Conservation (phyloP, 352 stramenopile species). For the Pilasporangium apinafurcum region DNA sequence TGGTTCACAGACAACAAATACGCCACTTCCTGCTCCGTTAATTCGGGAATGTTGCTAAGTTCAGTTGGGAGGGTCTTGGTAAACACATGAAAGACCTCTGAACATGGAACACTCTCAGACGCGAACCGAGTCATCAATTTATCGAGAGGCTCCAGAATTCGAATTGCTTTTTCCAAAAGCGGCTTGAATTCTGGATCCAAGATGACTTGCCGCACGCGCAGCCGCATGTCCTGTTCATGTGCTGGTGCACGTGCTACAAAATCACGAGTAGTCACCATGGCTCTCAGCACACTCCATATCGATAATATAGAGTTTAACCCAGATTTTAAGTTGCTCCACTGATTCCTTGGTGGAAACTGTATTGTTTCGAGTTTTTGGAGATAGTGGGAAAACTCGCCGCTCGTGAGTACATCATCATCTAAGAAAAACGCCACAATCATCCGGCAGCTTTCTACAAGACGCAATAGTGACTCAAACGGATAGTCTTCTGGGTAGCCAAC, state of each 20-base stretch:
- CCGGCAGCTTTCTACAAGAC: conserved; percentile 11
- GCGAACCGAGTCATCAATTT: conserved; percentile 3
- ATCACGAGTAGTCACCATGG: background rate
- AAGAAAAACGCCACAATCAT: conserved; percentile 10
- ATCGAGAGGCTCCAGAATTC: conserved; percentile 13
- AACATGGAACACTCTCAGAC: conserved; percentile 9
- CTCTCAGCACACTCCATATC: conserved; percentile 1
- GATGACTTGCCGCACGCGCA: background rate
- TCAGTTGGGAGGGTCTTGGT: conserved; percentile 14
- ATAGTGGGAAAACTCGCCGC: background rate
- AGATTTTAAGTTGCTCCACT: conserved; percentile 8
- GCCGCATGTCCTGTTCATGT: background rate
- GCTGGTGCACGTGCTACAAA: conserved; percentile 1
- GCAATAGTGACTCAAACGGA: conserved; percentile 6
- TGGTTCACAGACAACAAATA: conserved; percentile 15
- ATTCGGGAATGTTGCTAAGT: conserved; percentile 2
- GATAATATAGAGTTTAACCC: conserved; percentile 12
- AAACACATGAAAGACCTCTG: conserved; percentile 23
- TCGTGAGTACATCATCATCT: background rate
- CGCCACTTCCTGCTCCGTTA: conserved; percentile 3
- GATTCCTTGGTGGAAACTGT: conserved; percentile 3
- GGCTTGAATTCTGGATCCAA: background rate
- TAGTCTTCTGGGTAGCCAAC: background rate
- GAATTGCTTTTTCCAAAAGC: conserved; percentile 11
- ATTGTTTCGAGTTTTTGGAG: background rate